Percentiles rank a stretch among this genome's conserved stretches.
Evolutionary conservation across 352 stramenopile species (phyloP).

Genomic region (Globisporangium spinosum): DNA sequence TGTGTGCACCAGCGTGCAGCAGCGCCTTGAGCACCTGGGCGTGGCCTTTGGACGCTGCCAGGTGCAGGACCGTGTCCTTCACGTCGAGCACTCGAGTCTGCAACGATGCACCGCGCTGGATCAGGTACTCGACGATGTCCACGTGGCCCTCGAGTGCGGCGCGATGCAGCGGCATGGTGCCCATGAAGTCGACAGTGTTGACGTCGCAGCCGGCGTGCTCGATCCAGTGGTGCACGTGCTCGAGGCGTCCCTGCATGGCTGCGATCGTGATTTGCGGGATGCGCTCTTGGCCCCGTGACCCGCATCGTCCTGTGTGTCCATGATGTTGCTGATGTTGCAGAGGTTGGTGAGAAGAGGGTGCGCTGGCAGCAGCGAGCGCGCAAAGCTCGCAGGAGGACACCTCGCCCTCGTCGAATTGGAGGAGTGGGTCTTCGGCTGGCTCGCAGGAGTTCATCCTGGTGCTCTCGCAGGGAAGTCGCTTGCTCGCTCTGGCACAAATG

Average conservation of each 20-base stretch:
- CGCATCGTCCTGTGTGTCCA: not conserved
- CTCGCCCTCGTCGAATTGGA: not conserved
- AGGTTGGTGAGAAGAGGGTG: not conserved
- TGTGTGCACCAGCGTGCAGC: constrained; percentile 28
- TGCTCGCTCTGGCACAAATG: not conserved
- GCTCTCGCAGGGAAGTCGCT: not conserved
- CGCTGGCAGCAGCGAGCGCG: not conserved
- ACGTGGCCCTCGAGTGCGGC: constrained; percentile 23
- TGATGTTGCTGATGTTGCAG: not conserved
- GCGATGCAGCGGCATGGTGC: constrained; percentile 19
- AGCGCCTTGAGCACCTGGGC: constrained; percentile 24
- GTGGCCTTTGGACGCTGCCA: constrained; percentile 30
- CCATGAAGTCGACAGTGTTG: constrained; percentile 14
- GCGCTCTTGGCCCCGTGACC: not conserved
- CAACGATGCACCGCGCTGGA: constrained; percentile 22
- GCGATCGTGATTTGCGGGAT: constrained; percentile 16
- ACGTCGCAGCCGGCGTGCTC: constrained; percentile 20
- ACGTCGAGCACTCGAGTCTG: constrained; percentile 14
- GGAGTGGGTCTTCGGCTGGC: not conserved
- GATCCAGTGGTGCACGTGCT: constrained; percentile 24
- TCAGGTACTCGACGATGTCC: constrained; percentile 26
- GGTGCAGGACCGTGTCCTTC: constrained; percentile 38
- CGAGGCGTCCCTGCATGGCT: constrained; percentile 19
- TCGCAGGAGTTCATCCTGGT: constrained; percentile 8
- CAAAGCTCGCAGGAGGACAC: constrained; percentile 1